Evolutionary conservation across 1,284 basidiomycete species (phyloP), one percentile per base, ranked within the genome.

Genomic region (Cryptococcus floricola): DNA sequence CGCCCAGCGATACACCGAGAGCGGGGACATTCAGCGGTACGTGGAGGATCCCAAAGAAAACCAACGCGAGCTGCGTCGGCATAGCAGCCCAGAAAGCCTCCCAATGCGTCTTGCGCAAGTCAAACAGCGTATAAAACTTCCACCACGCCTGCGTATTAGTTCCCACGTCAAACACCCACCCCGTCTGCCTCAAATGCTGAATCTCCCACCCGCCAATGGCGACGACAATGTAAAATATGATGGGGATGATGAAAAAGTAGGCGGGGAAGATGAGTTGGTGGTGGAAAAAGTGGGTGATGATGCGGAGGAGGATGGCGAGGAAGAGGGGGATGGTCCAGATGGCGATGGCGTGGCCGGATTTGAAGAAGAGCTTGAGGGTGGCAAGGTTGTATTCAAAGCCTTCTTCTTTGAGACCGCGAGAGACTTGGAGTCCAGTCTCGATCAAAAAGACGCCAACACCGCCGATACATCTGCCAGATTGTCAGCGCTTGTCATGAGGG

Each of bases 401-500:
- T 69, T 89, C 90, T 49, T 95, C 93, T 47, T 86, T 82, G 54
- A 97, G 81, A 3, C 89, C 85, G 27, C 89, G 85, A 63, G 87
- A 86, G 27, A 97, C 91, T 25, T 91, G 86, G 39, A 97, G 79
- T 3, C 91, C 92, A 1, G 91, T 96, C 66, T 88, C 81, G 50
- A 95, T 84, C 42, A 98, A 80, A 76, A 98, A 98, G 14, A 89
- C 85, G 13, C 95, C 95, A 25, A 98, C 91, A 25, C 95, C 95
- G 12, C 95, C 95, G 45, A 98, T 98, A 69, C 93, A 95, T 1
- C 87, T 88, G 41, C 2, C 37, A 52, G 16, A 43, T 41, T 23
- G 52, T 59, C 28, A 34, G 42, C 49, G 31, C 12, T 16, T 13
- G 41, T 6, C 25, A 37, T n/a, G n/a, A 12, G 28, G 5, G n/a